phyloP scores from a whole-genome alignment of 192 early-diverging fungal genomes.

The Blastocladiella britannica region DNA sequence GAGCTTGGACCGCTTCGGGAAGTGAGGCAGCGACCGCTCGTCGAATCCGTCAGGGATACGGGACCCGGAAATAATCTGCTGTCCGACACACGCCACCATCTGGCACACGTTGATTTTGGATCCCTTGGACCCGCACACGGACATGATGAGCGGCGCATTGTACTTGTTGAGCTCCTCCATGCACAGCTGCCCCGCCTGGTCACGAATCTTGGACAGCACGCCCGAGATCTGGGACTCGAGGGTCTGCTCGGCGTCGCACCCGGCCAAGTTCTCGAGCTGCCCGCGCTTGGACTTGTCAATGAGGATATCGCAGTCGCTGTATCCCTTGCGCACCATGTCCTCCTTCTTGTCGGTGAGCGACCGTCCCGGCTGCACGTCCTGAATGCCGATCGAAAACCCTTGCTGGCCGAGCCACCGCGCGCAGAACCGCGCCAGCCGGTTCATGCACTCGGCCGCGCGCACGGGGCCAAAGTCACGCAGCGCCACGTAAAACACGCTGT shows the following conservation, averaged over 20 bases:
- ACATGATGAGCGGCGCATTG: slow-evolving; percentile 97
- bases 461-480: slow-evolving; percentile 74
- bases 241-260: slow-evolving; percentile 67
- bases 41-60: slow-evolving; percentile 95
- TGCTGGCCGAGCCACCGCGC: slow-evolving; percentile 78
- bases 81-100: slow-evolving; percentile 99
- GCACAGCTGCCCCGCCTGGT: slow-evolving; percentile 73
- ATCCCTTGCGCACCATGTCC: slow-evolving; percentile 51
- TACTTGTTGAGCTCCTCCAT: slow-evolving; percentile 78
- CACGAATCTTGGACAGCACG: slow-evolving; percentile 73
- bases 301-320: slow-evolving; percentile 60
- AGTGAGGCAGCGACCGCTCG: slow-evolving; percentile 91
- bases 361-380: slow-evolving; percentile 83
- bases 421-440: slow-evolving; percentile 77
- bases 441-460: slow-evolving; percentile 82
- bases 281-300: slow-evolving; percentile 52
- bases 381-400: slow-evolving; percentile 96
- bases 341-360: slow-evolving; percentile 59
- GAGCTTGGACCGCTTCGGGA: slow-evolving; percentile 74
- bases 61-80: slow-evolving; percentile 92
- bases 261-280: slow-evolving; percentile 57
- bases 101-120: slow-evolving; percentile 96
- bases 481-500: slow-evolving; percentile 80
- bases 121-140: slow-evolving; percentile 96
- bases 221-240: slow-evolving; percentile 74